phyloP scores from a whole-genome alignment of 768 basidiomycete genomes.

The Gymnopilus dilepis region DNA sequence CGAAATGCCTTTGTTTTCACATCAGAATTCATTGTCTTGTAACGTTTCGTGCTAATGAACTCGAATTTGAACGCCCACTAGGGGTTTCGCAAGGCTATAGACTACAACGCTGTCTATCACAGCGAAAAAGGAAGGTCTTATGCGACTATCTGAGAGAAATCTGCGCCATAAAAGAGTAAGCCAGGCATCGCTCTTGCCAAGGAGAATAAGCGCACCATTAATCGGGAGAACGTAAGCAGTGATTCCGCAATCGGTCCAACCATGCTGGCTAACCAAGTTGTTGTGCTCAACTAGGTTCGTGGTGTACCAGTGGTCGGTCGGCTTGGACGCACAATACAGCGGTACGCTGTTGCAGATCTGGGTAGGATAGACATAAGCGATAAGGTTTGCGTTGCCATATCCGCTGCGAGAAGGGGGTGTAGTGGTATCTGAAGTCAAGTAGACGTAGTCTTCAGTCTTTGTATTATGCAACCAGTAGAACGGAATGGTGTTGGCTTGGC shows the following conservation, averaged over 20 bases:
- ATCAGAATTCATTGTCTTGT: too few species aligned
- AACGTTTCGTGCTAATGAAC: too few species aligned
- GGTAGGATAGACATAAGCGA: conserved; percentile 6
- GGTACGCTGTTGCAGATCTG: conserved; percentile 12
- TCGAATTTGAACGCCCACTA: too few species aligned
- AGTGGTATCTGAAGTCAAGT: background rate
- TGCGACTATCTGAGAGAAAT: background rate
- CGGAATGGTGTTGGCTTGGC: background rate
- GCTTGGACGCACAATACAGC: background rate
- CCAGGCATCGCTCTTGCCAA: background rate
- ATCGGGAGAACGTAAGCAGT: conserved; percentile 4
- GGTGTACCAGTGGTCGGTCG: conserved; percentile 4
- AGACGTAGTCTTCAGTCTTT: background rate
- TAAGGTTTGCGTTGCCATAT: background rate
- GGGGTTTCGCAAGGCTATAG: too few species aligned
- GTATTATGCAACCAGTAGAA: background rate
- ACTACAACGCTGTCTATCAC: too few species aligned
- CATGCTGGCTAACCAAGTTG: background rate
- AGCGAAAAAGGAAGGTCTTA: too few species aligned
- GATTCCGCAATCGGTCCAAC: conserved; percentile 8
- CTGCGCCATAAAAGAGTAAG: background rate
- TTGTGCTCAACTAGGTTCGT: background rate
- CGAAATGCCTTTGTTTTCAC: too few species aligned
- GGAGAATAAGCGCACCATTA: background rate
- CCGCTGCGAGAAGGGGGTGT: background rate